A percentile compares a stretch with the other conserved stretches of the same genome.
These are phyloP conservation scores for Microdochium bolleyi DNA, from an alignment of 2,329 filamentous ascomycete genomes.

Conservation along the genomic window DNA sequence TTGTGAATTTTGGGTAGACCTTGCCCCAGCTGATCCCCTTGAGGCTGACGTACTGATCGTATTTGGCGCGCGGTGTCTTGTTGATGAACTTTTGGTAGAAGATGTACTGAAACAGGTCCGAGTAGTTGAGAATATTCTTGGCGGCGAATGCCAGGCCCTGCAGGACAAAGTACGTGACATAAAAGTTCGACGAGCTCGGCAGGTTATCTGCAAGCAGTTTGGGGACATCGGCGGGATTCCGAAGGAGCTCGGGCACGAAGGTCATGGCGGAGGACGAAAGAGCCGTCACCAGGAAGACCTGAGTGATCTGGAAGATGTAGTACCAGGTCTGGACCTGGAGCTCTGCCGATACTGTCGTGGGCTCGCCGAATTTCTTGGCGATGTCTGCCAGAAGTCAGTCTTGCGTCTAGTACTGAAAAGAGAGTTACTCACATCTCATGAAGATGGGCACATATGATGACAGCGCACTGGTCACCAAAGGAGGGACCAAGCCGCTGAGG, in stretches of 20 bases:
- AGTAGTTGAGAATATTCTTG: constrained; percentile 52
- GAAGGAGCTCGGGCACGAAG: constrained; percentile 15
- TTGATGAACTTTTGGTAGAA: constrained; percentile 58
- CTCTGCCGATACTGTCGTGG: constrained; percentile 65
- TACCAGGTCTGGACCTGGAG: constrained; percentile 72
- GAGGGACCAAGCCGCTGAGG: constrained; percentile 75
- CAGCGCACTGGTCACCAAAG: constrained; percentile 69
- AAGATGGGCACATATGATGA: constrained; percentile 77
- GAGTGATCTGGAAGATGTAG: constrained; percentile 73
- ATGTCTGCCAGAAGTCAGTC: constrained; percentile 36
- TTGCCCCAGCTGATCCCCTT: constrained; percentile 60
- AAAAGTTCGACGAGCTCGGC: constrained; percentile 67
- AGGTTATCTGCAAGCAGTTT: constrained; percentile 52
- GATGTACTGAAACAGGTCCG: constrained; percentile 55
- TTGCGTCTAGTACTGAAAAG: neutral
- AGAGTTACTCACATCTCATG: constrained; percentile 54
- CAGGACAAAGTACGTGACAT: constrained; percentile 69
- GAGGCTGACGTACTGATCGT: constrained; percentile 53
- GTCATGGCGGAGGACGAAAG: constrained; percentile 53
- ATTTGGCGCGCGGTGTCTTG: constrained; percentile 65
- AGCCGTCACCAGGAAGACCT: constrained; percentile 79
- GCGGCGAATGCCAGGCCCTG: constrained; percentile 64
- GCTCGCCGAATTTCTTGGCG: constrained; percentile 62
- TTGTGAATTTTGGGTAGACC: constrained; percentile 47
- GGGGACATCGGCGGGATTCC: constrained; percentile 24